Conservation (phyloP, 2,329 filamentous ascomycete species). For the Curvularia eragrostidis region DNA sequence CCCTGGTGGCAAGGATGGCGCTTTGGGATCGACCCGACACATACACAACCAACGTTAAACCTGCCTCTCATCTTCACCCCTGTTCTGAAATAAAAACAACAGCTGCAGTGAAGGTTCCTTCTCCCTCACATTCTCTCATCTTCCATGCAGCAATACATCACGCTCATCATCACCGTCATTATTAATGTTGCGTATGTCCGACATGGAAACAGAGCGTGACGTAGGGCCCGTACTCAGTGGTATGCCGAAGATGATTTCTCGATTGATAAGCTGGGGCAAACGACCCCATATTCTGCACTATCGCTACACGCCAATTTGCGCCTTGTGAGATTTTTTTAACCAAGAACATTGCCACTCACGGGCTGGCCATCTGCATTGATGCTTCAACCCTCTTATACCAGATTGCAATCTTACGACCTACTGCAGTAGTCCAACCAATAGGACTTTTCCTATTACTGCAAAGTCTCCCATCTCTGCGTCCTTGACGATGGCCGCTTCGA, state of each 20-base stretch:
- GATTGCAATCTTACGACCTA: neutral
- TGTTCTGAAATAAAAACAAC: neutral
- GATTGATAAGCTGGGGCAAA: slow-evolving; percentile 1
- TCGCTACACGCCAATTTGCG: slow-evolving; percentile 16
- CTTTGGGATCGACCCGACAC: slow-evolving; percentile 13
- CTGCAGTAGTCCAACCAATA: slow-evolving; percentile 1
- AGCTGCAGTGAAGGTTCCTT: neutral
- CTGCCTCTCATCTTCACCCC: neutral
- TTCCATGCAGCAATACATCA: neutral
- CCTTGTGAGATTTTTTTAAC: neutral
- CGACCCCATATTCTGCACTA: slow-evolving; percentile 10
- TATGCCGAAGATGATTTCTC: slow-evolving; percentile 1
- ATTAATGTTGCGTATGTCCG: neutral
- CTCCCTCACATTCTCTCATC: neutral
- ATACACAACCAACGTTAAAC: neutral
- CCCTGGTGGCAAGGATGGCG: slow-evolving; percentile 23
- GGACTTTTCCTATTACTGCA: neutral
- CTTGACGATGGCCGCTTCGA: neutral
- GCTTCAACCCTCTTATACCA: slow-evolving; percentile 3
- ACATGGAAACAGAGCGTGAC: neutral
- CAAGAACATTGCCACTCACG: neutral
- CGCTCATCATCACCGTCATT: neutral
- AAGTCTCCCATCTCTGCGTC: neutral
- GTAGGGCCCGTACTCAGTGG: slow-evolving; percentile 2
- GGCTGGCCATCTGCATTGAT: neutral